Percentiles rank a stretch among this genome's conserved stretches.
Evolutionary conservation across 75 land plant genomes (phyloP).

Genomic region (Larix kaempferi): DNA sequence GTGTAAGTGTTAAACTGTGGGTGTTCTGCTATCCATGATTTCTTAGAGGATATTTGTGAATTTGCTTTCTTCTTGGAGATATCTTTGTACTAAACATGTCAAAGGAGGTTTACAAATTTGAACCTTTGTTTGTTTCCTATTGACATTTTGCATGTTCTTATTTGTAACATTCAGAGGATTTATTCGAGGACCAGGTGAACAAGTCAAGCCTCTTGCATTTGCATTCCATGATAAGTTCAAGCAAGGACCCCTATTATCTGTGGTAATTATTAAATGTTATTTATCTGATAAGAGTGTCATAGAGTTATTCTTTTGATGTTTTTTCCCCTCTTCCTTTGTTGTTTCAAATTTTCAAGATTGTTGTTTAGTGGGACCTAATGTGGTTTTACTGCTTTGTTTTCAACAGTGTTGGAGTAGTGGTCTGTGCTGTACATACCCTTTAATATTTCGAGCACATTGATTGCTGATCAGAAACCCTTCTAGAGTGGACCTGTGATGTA

Average conservation of each 20-base stretch:
- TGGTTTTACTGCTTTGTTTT: not conserved
- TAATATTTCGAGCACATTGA: constrained; percentile 64
- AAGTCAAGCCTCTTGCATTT: constrained; percentile 69
- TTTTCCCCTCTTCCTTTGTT: not conserved
- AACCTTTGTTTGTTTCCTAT: constrained; percentile 1
- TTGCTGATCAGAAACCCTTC: not conserved
- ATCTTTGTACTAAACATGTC: not conserved
- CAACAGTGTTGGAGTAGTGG: constrained; percentile 97
- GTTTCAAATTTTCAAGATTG: not conserved
- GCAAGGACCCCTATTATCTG: constrained; percentile 84
- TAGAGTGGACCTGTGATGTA: no score
- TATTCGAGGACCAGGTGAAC: constrained; percentile 83
- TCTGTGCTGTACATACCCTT: constrained; percentile 87
- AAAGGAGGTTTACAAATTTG: not conserved
- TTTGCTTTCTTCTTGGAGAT: not conserved
- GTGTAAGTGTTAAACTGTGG: constrained; percentile 43
- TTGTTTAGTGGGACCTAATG: not conserved
- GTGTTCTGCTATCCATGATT: not conserved
- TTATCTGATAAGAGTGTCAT: constrained; percentile 6
- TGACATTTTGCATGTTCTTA: not conserved
- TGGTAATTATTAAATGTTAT: constrained; percentile 47
- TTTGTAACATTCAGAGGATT: constrained; percentile 63
- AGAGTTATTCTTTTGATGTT: not conserved
- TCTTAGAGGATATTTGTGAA: not conserved
- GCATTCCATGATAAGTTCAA: constrained; percentile 78